Base-by-base conservation (phyloP, 2,329 filamentous ascomycete genomes). In the Aspergillus viridinutans region DNA sequence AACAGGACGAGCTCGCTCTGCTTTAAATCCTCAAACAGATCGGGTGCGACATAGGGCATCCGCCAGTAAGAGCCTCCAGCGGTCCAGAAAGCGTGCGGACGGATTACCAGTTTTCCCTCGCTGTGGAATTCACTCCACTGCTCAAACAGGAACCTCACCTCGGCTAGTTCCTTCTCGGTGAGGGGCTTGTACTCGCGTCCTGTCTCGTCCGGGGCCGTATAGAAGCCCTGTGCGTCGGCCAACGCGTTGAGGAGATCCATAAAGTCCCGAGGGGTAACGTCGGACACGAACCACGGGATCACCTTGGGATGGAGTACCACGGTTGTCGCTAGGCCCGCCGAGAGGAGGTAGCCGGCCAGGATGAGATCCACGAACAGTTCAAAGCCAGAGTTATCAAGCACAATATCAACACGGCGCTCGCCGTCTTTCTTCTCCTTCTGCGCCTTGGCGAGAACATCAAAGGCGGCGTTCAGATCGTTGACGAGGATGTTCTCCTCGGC, bases 271-370 rank as follows among this genome's bases (percentile, higher is more conserved):
- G 93, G 92, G 10, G 96, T 76, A 3, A 97, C 94, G 68, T 99
- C 94, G 0, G 92, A 97, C 50, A 99, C 94, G 71, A 97, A 99
- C 94, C 94, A 99, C 0, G 94, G 94, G 57, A 99, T 92, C 23
- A 86, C 88, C 78, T 99, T 99, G 52, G 94, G 92, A 69, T 96
- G 92, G 9, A 99, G 83, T 21, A 97, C 86, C 14, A 99, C 82
- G 25, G 86, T 85, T 0, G 92, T 97, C 0, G 94, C 94, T 5
- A 99, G 84, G 0, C 89, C 90, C 0, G 91, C 82, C 0, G 90
- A 87, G 6, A 99, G 81, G 14, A 99, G 81, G 71, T 96, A 99
- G 0, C 92, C 93, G 0, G 91, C 92, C 1, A 99, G 83, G 56
- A 97, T 87, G 9, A 99, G 82, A 70, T 99, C 94, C 63, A 97